Percentiles rank a stretch among this genome's conserved stretches.
Conservation (phyloP, 345 rosid species). For the Lepidium didymum region DNA sequence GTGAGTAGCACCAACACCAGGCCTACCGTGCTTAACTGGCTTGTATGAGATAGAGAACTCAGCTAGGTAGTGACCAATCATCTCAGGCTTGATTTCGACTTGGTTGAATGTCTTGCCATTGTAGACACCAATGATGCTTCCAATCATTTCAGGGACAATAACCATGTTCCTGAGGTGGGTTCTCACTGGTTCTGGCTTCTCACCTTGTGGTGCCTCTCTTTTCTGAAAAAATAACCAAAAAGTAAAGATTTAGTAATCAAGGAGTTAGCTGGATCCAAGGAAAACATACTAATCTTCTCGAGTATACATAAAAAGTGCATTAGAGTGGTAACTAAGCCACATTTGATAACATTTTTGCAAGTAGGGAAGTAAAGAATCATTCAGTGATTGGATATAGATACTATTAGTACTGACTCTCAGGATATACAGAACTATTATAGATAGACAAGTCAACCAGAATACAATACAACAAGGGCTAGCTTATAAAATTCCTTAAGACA, state of each 20-base stretch:
- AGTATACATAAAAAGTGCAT: not conserved
- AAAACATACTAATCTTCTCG: no score
- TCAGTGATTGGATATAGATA: no score
- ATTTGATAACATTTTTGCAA: no score
- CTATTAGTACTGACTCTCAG: no score
- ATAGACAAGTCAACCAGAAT: not conserved
- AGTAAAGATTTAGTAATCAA: not conserved
- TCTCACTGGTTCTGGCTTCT: slow-evolving; percentile 92
- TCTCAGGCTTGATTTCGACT: slow-evolving; percentile 94
- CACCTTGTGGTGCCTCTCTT: slow-evolving; percentile 92
- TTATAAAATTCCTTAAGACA: not conserved
- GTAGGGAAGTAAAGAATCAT: no score
- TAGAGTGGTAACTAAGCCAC: no score
- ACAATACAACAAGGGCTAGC: not conserved
- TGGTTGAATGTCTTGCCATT: slow-evolving; percentile 95
- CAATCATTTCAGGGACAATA: slow-evolving; percentile 96
- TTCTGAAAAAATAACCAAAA: slow-evolving; percentile 37
- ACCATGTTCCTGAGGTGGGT: slow-evolving; percentile 90
- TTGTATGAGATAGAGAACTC: slow-evolving; percentile 83
- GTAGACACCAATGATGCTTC: slow-evolving; percentile 89
- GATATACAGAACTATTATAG: no score
- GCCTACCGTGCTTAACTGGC: slow-evolving; percentile 97
- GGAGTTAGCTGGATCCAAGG: no score
- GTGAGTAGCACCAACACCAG: slow-evolving; percentile 97
- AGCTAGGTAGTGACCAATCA: slow-evolving; percentile 83